Base-by-base conservation (phyloP, 116 monocot genomes). In the Dioscorea cayenensis region DNA sequence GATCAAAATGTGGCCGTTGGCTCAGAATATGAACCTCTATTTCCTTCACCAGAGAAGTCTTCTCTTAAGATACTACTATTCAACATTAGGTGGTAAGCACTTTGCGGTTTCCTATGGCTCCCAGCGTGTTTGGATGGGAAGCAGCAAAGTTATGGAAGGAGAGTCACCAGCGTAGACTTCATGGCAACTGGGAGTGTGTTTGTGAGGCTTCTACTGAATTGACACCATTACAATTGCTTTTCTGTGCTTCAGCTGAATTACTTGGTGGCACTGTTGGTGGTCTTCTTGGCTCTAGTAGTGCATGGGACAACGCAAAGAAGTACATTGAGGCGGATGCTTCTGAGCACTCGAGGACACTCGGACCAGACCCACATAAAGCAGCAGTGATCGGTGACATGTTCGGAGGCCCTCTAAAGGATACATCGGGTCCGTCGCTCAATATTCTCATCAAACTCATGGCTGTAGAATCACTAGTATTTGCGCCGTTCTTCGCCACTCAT, bases 231-330 rank as follows among this genome's bases (percentile, higher is more conserved):
- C 94, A 99, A 74, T 75, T 99, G 18, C 17, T 87, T 60, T 85
- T 99, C 65, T 99, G 99, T 43, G 94, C 86, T n/a, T 65, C 89
- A 20, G 85, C 91, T 55, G 99, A 94, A 32, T 67, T 99, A 3
- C 63, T 99, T 1, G 99, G 99, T 20, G 99, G 99, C 11, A 94
- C 94, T 0, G 94, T 94, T 10, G 99, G 99, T 10, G 99, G 99
- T 6, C 87, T 99, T 29, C 85, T 99, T 14, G 99, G 99, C 61
- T 99, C 99, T 25, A 94, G 99, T 14, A 94, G 99, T 23, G 99
- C n/a, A n/a, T n/a, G n/a, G n/a, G n/a, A n/a, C n/a, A n/a, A n/a
- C n/a, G n/a, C n/a, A n/a, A n/a, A n/a, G n/a, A n/a, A n/a, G n/a
- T n/a, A n/a, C n/a, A n/a, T n/a, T n/a, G n/a, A n/a, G n/a, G n/a